Evolutionary conservation across 1,284 basidiomycete genomes (phyloP).

Genomic region (Malassezia caprae): DNA sequence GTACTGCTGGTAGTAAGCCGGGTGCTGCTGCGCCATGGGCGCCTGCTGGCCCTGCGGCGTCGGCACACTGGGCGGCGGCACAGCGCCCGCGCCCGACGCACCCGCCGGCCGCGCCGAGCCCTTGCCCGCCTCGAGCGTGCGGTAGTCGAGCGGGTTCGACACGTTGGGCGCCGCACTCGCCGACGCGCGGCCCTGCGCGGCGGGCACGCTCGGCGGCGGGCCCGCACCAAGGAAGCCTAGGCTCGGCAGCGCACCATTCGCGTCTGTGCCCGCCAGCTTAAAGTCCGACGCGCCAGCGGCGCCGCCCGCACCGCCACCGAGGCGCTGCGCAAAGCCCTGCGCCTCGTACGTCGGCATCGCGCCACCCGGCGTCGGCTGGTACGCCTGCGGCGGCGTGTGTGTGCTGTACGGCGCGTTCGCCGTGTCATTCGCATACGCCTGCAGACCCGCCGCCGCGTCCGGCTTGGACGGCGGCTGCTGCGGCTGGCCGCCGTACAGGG

Average conservation of each 20-base stretch:
- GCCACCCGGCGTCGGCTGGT: conserved; percentile 26
- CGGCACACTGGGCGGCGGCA: conserved; percentile 24
- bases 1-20: conserved; percentile 44
- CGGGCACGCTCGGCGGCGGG: conserved; percentile 18
- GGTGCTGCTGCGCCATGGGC: conserved; percentile 33
- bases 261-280: conserved; percentile 24
- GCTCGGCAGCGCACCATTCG: conserved; percentile 29
- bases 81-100: not conserved
- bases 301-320: conserved; percentile 23
- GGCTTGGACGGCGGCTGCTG: conserved; percentile 26
- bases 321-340: conserved; percentile 35
- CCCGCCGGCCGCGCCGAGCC: conserved; percentile 3
- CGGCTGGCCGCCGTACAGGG: conserved; percentile 42
- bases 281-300: conserved; percentile 34
- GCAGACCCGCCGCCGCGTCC: conserved; percentile 3
- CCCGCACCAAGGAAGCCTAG: conserved; percentile 27
- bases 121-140: conserved; percentile 13
- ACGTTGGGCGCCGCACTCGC: conserved; percentile 12
- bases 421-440: conserved; percentile 2
- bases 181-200: conserved; percentile 17
- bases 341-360: conserved; percentile 29
- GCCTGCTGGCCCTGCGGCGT: conserved; percentile 15
- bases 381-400: conserved; percentile 21
- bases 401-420: conserved; percentile 26
- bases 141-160: conserved; percentile 16